Evolutionary conservation across 2,329 filamentous ascomycete species (phyloP).

Genomic region (Pseudopithomyces chartarum): DNA sequence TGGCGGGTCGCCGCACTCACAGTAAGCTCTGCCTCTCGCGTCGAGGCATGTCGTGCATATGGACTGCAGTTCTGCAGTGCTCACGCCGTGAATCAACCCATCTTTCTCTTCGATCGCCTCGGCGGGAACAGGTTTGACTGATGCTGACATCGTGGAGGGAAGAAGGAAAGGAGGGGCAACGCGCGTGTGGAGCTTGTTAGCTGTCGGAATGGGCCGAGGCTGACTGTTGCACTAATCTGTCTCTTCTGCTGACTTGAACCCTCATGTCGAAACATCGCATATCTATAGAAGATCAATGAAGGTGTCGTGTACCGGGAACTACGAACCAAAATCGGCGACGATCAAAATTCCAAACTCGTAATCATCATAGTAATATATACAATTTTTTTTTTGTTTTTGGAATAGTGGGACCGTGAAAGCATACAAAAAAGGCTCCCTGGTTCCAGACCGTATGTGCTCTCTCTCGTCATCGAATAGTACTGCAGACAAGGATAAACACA

Average conservation of each 20-base stretch:
- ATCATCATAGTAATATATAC: too few relatives aligned
- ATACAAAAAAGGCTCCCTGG: too few relatives aligned
- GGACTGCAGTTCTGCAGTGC: constrained; percentile 65
- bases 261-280: background rate
- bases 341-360: too few relatives aligned
- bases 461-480: too few relatives aligned
- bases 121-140: constrained; percentile 33
- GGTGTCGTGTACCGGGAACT: too few relatives aligned
- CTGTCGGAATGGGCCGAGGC: constrained; percentile 1
- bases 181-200: constrained; percentile 9
- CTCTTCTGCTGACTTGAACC: background rate
- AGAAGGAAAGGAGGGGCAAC: constrained; percentile 15
- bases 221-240: background rate
- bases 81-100: constrained; percentile 59
- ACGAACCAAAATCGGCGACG: too few relatives aligned
- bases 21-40: constrained; percentile 82
- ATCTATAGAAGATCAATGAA: background rate
- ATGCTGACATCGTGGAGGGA: constrained; percentile 40
- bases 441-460: too few relatives aligned
- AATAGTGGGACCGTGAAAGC: too few relatives aligned
- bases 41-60: constrained; percentile 67
- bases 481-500: background rate
- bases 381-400: too few relatives aligned
- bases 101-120: constrained; percentile 42
- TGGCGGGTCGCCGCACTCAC: constrained; percentile 59